Evolutionary conservation across 306 rosid species (phyloP).

Genomic region (Dryas alaskensis): DNA sequence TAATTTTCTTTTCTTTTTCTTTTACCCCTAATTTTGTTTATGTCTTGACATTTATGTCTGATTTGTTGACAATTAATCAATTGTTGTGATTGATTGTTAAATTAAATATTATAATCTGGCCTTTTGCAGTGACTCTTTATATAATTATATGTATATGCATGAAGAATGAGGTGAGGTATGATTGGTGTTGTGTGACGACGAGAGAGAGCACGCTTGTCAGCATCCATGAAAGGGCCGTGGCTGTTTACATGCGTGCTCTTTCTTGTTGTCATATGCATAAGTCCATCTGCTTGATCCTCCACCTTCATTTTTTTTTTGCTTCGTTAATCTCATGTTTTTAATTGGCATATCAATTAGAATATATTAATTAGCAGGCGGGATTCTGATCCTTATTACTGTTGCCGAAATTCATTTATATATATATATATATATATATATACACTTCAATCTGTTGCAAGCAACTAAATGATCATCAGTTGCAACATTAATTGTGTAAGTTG

Average conservation of each 20-base stretch:
- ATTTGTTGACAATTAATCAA: not conserved
- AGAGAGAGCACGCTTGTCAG: conserved; percentile 39
- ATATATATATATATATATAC: too few relatives aligned
- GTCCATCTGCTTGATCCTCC: not conserved
- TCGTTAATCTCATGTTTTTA: too few relatives aligned
- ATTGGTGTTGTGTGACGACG: conserved; percentile 23
- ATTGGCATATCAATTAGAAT: too few relatives aligned
- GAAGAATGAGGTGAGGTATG: not conserved
- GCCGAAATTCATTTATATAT: too few relatives aligned
- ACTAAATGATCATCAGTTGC: too few relatives aligned
- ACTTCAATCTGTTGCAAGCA: too few relatives aligned
- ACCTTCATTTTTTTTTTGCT: too few relatives aligned
- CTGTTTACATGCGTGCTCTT: conserved; percentile 34
- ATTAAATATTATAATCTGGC: not conserved
- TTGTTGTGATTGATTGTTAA: not conserved
- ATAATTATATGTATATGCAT: too few relatives aligned
- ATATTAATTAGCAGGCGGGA: too few relatives aligned
- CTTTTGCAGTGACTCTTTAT: not conserved
- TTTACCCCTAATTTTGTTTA: not conserved
- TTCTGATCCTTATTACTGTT: too few relatives aligned
- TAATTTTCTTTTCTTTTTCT: not conserved
- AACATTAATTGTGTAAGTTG: too few relatives aligned
- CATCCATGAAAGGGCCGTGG: conserved; percentile 17
- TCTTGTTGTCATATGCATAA: conserved; percentile 26
- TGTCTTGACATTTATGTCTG: not conserved